Evolutionary conservation across 2,329 filamentous ascomycete genomes (phyloP).

Genomic region (Bipolaris bicolor): DNA sequence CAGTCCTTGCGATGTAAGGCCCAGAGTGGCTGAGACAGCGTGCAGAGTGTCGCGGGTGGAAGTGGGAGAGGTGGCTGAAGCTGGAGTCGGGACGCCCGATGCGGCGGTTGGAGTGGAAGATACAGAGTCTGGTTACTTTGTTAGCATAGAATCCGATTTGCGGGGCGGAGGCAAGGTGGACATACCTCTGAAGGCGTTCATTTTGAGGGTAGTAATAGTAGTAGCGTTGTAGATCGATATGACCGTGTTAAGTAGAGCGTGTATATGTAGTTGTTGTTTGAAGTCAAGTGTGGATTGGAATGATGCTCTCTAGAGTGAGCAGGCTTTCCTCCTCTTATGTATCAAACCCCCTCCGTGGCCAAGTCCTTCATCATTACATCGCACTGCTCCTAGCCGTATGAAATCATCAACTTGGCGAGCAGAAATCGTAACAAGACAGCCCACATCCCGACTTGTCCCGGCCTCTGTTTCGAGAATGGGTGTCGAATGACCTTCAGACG

Average conservation of each 20-base stretch:
- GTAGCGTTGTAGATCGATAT: neutral
- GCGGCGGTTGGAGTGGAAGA: conserved; percentile 33
- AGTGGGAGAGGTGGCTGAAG: conserved; percentile 19
- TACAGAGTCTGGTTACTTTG: conserved; percentile 23
- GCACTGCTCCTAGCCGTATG: conserved; percentile 11
- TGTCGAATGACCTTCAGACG: conserved; percentile 33
- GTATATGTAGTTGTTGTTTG: neutral
- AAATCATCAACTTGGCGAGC: conserved; percentile 24
- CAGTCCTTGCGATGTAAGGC: conserved; percentile 27
- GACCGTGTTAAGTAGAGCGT: neutral
- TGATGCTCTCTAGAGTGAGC: neutral
- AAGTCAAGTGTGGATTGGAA: neutral
- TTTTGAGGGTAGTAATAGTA: conserved; percentile 7
- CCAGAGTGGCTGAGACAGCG: conserved; percentile 27
- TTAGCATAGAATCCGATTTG: conserved; percentile 2
- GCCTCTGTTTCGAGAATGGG: conserved; percentile 14
- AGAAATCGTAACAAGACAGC: conserved; percentile 16
- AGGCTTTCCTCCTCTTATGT: conserved; percentile 20
- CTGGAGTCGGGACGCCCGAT: conserved; percentile 29
- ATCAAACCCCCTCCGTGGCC: conserved; percentile 11
- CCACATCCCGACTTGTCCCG: conserved; percentile 28
- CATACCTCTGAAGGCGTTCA: conserved; percentile 34
- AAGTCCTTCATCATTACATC: conserved; percentile 9
- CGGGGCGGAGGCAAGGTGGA: no score
- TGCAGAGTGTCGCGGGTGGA: conserved; percentile 32